Conservation (phyloP, 768 basidiomycete genomes). For the Tricholoma flavovirens region DNA sequence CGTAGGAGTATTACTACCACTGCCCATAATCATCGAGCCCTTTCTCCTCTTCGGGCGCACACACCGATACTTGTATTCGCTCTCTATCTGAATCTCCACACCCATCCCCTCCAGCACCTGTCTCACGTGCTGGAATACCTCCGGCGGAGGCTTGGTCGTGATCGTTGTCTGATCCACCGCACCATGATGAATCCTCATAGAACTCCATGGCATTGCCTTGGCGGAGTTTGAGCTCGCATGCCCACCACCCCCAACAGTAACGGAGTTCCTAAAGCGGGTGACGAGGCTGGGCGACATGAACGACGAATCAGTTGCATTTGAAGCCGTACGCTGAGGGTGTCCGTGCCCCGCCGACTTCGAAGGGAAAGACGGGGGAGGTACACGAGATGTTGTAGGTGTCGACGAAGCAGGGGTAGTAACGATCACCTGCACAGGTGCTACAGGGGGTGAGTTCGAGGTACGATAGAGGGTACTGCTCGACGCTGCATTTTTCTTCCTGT, state of each 20-base stretch:
- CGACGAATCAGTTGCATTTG: slow-evolving; percentile 34
- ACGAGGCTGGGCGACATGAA: slow-evolving; percentile 41
- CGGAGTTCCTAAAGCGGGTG: slow-evolving; percentile 43
- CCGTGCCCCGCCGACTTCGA: slow-evolving; percentile 5
- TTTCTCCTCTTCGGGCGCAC: slow-evolving; percentile 72
- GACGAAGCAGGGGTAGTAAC: slow-evolving; percentile 40
- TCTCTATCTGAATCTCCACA: slow-evolving; percentile 81
- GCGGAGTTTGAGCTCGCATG: slow-evolving; percentile 27
- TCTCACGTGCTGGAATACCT: slow-evolving; percentile 83
- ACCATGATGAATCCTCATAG: slow-evolving; percentile 82
- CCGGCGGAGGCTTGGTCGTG: slow-evolving; percentile 76
- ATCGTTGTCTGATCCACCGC: slow-evolving; percentile 88
- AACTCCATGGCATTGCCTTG: slow-evolving; percentile 28
- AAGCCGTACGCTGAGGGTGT: slow-evolving; percentile 41
- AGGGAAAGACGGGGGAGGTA: slow-evolving; percentile 14
- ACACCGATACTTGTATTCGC: slow-evolving; percentile 87
- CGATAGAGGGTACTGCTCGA: slow-evolving; percentile 31
- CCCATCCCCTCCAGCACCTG: slow-evolving; percentile 85
- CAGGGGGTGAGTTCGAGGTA: slow-evolving; percentile 10
- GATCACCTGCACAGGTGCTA: slow-evolving; percentile 32
- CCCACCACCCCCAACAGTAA: slow-evolving; percentile 35
- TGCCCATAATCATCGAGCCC: slow-evolving; percentile 33
- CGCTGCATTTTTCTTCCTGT: slow-evolving; percentile 25
- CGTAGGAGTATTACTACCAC: slow-evolving; percentile 38
- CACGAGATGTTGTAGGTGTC: slow-evolving; percentile 18